These are phyloP conservation scores for Begonia loranthoides DNA, from an alignment of 306 rosid genomes.

Conservation along the genomic window DNA sequence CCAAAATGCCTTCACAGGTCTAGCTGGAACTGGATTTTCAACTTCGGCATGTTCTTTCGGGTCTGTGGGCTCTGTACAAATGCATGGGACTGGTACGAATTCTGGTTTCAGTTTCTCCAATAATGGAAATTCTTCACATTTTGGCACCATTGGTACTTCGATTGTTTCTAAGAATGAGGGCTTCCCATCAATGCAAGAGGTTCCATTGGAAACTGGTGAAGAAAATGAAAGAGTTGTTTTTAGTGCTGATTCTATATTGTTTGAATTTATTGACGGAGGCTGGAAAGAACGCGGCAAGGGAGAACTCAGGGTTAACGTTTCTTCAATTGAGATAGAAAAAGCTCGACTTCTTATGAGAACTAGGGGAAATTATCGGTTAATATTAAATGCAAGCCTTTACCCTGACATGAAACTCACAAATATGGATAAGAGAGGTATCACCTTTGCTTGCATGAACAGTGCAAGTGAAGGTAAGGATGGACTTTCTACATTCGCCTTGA, in stretches of 20 bases:
- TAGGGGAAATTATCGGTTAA: constrained; percentile 66
- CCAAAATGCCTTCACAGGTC: constrained; percentile 94
- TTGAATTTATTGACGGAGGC: constrained; percentile 58
- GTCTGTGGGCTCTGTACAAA: constrained; percentile 40
- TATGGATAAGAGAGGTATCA: constrained; percentile 87
- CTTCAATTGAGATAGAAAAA: constrained; percentile 34
- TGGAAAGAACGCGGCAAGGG: constrained; percentile 99
- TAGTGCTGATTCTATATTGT: constrained; percentile 58
- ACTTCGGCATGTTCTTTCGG: constrained; percentile 70
- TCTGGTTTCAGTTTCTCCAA: constrained; percentile 53
- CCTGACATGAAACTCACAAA: constrained; percentile 77
- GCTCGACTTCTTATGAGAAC: constrained; percentile 81
- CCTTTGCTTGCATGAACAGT: constrained; percentile 90
- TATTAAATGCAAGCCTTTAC: constrained; percentile 75
- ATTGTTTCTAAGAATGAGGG: constrained; percentile 47
- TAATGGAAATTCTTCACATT: constrained; percentile 56
- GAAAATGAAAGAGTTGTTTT: constrained; percentile 70
- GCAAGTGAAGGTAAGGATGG: constrained; percentile 53
- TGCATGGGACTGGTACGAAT: constrained; percentile 28
- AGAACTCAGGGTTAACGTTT: constrained; percentile 63
- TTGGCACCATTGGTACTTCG: constrained; percentile 38
- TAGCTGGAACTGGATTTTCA: constrained; percentile 88
- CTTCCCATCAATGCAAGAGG: constrained; percentile 57
- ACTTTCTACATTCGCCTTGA: constrained; percentile 80
- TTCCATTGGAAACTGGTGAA: constrained; percentile 83